Conservation (phyloP, 345 rosid genomes). For the Bruguiera sexangula region DNA sequence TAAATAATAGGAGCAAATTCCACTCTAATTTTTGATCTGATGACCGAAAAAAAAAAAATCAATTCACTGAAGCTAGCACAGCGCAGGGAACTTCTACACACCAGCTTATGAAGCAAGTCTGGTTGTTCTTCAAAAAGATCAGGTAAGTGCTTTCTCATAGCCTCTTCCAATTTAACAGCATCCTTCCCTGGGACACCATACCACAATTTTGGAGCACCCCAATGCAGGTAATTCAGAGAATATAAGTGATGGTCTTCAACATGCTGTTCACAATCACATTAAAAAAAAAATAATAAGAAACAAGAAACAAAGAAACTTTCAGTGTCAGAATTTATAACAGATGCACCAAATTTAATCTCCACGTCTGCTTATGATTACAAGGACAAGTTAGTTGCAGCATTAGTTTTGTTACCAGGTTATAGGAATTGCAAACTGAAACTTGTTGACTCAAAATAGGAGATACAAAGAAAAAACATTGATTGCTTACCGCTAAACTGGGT, state of each 20-base stretch:
- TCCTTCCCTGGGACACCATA: slow-evolving; percentile 87
- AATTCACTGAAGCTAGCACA: slow-evolving; percentile 7
- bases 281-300: slow-evolving; percentile 2
- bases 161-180: slow-evolving; percentile 78
- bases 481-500: background rate
- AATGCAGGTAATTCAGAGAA: slow-evolving; percentile 95
- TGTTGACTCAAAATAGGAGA: background rate
- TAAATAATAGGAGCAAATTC: background rate
- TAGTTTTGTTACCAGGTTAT: background rate
- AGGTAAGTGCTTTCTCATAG: slow-evolving; percentile 88
- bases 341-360: background rate
- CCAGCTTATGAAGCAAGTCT: slow-evolving; percentile 97
- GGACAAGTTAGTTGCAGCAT: background rate
- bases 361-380: slow-evolving; percentile 2
- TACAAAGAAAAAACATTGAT: background rate
- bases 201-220: slow-evolving; percentile 98
- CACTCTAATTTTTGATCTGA: background rate
- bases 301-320: slow-evolving; percentile 11
- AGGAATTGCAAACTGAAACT: background rate
- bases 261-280: slow-evolving; percentile 53
- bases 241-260: slow-evolving; percentile 99
- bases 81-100: slow-evolving; percentile 39
- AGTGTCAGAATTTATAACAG: slow-evolving; percentile 18
- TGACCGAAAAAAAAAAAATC: background rate
- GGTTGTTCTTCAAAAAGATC: slow-evolving; percentile 99